phyloP scores from a whole-genome alignment of 768 basidiomycete genomes.

The Gelatoporia subvermispora region DNA sequence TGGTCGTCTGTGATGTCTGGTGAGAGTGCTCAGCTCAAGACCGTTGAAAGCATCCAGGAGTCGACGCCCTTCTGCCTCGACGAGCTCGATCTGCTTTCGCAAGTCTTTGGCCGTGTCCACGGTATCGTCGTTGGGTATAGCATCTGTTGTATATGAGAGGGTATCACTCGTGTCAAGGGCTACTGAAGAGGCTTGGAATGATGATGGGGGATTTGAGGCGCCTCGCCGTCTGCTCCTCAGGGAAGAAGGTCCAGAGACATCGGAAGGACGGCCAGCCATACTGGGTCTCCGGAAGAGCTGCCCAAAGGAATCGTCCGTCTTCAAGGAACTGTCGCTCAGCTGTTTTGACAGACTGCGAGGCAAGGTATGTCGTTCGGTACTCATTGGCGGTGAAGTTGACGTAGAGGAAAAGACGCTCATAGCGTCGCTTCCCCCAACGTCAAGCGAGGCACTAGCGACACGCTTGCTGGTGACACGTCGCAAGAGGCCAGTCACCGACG shows the following conservation, averaged over 20 bases:
- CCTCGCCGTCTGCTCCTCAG: constrained; percentile 19
- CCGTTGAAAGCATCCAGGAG: constrained; percentile 79
- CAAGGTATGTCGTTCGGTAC: constrained; percentile 9
- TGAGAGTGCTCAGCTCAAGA: constrained; percentile 65
- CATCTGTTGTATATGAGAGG: constrained; percentile 22
- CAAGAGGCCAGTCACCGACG: constrained; percentile 31
- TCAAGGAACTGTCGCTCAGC: constrained; percentile 45
- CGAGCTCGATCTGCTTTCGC: constrained; percentile 56
- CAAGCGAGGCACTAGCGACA: constrained; percentile 15
- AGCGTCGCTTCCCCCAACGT: constrained; percentile 19
- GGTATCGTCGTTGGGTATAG: constrained; percentile 50
- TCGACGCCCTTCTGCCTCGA: constrained; percentile 67
- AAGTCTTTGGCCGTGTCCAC: constrained; percentile 59
- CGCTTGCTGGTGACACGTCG: constrained; percentile 28
- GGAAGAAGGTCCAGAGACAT: constrained; percentile 4
- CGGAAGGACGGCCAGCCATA: background rate
- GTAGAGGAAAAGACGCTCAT: constrained; percentile 26
- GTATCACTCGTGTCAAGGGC: constrained; percentile 9
- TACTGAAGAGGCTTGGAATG: constrained; percentile 21
- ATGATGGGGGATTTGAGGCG: constrained; percentile 27
- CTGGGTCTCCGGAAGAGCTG: constrained; percentile 19
- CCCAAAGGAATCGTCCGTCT: constrained; percentile 37
- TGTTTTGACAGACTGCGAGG: constrained; percentile 39
- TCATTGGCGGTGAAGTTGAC: constrained; percentile 15
- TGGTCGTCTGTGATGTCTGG: constrained; percentile 39